Evolutionary conservation across 2,329 filamentous ascomycete genomes (phyloP), one percentile per base, ranked within the genome.

Genomic region (Curvularia sp.): DNA sequence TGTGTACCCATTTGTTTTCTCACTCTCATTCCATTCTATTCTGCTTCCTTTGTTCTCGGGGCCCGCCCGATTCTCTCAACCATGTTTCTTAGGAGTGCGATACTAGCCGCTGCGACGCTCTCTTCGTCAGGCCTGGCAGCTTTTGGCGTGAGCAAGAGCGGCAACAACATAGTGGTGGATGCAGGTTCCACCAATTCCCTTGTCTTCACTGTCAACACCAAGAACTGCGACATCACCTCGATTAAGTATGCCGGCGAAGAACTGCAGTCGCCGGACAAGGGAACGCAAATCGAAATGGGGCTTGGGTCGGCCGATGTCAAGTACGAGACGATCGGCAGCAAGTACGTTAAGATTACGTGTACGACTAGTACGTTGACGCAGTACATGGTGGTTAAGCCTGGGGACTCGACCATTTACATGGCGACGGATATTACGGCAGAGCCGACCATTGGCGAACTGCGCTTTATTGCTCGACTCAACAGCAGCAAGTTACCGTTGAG

Each of bases 191-290:
- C 64, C 23, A 73, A 76, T 43, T 19, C 71, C 5, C 59, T 78
- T n/a, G 62, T 70, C 8, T 67, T 77, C 18, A 74, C 72, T 7
- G 73, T 78, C 13, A 69, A 73, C 28, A 61, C 80, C 46, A 79
- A 78, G 15, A 87, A 78, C 70, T 88, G 87, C 64, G 87, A 89
- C 64, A 86, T 89, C 71, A 87, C 82, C 13, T 88, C 86, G 0
- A 84, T 89, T 71, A 81, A 82, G 53, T 89, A 82, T 69, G 82
- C 84, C 23, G 83, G 84, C 58, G 80, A 80, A 42, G 84, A 89
- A 69, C 80, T 87, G 7, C 87, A 89, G 72, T 84, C 85, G 64
- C 61, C 75, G 6, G 72, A 74, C 46, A 80, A 80, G 45, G 80
- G 79, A 23, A 83, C 82, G n/a, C 86, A 88, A 54, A 84, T 88